These are phyloP conservation scores for Penicillium verhagenii DNA, from an alignment of 495 filamentous ascomycete species.

Conservation along the genomic window DNA sequence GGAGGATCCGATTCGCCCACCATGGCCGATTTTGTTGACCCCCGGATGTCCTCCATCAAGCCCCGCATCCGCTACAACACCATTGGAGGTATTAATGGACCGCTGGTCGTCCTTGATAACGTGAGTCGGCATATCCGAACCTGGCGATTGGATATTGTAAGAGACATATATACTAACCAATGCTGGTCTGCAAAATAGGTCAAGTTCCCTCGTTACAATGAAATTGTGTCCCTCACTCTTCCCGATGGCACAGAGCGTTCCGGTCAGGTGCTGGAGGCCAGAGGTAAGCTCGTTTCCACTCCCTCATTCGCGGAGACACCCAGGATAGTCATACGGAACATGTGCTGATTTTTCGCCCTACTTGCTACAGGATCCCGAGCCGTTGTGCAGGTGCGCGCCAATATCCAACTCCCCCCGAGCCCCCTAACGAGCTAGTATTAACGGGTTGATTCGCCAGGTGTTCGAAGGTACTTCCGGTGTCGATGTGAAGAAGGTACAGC, in stretches of 20 bases:
- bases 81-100: conserved; percentile 95
- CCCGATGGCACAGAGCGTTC: conserved; percentile 92
- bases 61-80: conserved; percentile 96
- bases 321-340: neutral
- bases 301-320: neutral
- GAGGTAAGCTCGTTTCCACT: conserved; percentile 58
- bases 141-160: neutral
- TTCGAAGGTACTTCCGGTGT: conserved; percentile 97
- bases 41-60: conserved; percentile 76
- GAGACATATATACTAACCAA: conserved; percentile 11
- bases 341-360: conserved; percentile 11
- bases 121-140: conserved; percentile 45
- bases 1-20: conserved; percentile 28
- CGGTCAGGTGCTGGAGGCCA: conserved; percentile 95
- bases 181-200: conserved; percentile 54
- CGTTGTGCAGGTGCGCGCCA: conserved; percentile 72
- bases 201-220: conserved; percentile 96
- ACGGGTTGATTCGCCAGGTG: conserved; percentile 57
- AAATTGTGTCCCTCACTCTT: conserved; percentile 94
- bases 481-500: conserved; percentile 91
- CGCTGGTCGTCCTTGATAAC: conserved; percentile 94
- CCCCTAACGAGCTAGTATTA: conserved; percentile 22
- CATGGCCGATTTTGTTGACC: conserved; percentile 68
- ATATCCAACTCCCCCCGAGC: conserved; percentile 3
- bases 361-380: conserved; percentile 72